These are phyloP conservation scores for Proliferodiscus dingleyae DNA, from an alignment of 2,329 filamentous ascomycete species.

Conservation along the genomic window DNA sequence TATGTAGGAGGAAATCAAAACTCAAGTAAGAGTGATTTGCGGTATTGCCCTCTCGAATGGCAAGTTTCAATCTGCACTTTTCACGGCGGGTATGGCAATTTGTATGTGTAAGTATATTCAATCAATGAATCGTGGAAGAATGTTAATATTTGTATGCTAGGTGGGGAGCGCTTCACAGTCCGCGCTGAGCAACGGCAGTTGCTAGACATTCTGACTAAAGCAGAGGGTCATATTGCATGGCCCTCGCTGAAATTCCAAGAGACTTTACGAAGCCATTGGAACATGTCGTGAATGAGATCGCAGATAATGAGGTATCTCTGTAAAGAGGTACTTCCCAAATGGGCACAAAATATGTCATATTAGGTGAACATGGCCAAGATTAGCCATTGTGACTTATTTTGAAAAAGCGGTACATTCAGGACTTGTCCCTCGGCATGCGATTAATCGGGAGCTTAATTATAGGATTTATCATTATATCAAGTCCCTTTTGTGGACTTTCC, in stretches of 20 bases:
- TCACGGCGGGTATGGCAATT: conserved; percentile 29
- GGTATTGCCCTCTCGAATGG: conserved; percentile 15
- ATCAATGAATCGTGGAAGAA: background rate
- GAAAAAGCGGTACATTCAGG: too few relatives aligned
- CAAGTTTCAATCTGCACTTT: conserved; percentile 20
- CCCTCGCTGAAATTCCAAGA: conserved; percentile 39
- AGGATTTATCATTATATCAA: too few relatives aligned
- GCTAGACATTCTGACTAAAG: conserved; percentile 41
- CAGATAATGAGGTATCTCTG: too few relatives aligned
- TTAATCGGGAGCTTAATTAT: too few relatives aligned
- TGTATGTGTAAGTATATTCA: conserved; percentile 23
- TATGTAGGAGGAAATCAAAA: conserved; percentile 7
- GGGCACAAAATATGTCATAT: too few relatives aligned
- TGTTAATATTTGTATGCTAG: background rate
- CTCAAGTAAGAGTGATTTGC: conserved; percentile 8
- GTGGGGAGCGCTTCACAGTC: conserved; percentile 42
- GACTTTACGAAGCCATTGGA: conserved; percentile 44
- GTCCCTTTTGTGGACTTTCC: too few relatives aligned
- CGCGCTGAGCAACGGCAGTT: conserved; percentile 42
- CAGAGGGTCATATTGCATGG: conserved; percentile 45
- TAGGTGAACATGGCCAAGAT: too few relatives aligned
- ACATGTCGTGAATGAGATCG: conserved; percentile 32
- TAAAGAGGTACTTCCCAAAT: too few relatives aligned
- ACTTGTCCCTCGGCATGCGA: too few relatives aligned
- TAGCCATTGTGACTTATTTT: too few relatives aligned